Evolutionary conservation across 2,329 filamentous ascomycete genomes (phyloP).

Genomic region (Trichophyton verrucosum): DNA sequence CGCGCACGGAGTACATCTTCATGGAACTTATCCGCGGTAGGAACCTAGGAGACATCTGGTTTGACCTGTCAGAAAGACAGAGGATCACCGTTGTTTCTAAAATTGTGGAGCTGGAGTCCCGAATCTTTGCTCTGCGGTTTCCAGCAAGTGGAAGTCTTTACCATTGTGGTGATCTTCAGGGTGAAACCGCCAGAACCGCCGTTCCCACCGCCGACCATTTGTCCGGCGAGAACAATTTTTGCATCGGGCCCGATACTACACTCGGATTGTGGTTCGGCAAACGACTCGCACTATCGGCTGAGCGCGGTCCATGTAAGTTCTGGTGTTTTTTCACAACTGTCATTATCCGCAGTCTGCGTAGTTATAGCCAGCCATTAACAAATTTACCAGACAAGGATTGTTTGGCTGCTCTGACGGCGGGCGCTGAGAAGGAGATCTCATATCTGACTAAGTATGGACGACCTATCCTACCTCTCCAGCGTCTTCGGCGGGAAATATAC

Average conservation of each 20-base stretch:
- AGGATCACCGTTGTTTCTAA: constrained; percentile 13
- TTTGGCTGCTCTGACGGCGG: neutral
- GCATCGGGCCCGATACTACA: neutral
- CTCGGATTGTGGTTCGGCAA: neutral
- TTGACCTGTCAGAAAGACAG: constrained; percentile 7
- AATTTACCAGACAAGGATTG: neutral
- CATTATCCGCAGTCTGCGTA: no score
- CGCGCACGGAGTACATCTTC: constrained; percentile 31
- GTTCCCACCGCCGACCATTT: neutral
- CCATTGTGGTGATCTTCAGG: neutral
- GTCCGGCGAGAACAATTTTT: neutral
- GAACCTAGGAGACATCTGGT: constrained; percentile 23
- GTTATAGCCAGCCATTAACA: neutral
- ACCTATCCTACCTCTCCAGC: constrained; percentile 14
- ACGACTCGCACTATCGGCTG: neutral
- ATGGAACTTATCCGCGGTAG: constrained; percentile 25
- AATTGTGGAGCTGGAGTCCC: constrained; percentile 14
- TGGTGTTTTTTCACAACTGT: neutral
- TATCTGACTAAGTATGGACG: constrained; percentile 13
- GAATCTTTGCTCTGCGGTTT: constrained; percentile 15
- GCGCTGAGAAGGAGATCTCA: constrained; percentile 9
- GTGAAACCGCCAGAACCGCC: neutral
- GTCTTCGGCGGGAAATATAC: constrained; percentile 13
- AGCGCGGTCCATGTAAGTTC: neutral
- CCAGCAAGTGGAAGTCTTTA: neutral